Conservation (phyloP, 441 rosid genomes). For the Isatis lusitanica region DNA sequence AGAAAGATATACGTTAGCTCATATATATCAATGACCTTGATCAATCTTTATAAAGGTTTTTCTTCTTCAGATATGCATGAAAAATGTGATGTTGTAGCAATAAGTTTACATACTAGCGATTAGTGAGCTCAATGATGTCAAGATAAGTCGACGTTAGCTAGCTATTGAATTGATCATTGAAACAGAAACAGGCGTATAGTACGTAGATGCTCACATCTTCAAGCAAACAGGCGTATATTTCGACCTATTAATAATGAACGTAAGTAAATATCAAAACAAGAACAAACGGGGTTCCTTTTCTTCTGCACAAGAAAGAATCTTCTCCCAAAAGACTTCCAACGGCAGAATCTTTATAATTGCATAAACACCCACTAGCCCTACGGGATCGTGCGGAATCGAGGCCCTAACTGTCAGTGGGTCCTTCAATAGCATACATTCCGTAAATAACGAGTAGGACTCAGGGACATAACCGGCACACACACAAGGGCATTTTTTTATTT, state of each 20-base stretch:
- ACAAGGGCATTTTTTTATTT: neutral
- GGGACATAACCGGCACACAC: constrained; percentile 6
- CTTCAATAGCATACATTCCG: constrained; percentile 40
- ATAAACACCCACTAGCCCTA: constrained; percentile 21
- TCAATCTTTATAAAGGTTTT: neutral
- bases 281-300: neutral
- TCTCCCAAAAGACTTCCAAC: neutral
- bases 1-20: neutral
- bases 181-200: too few relatives aligned
- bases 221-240: neutral
- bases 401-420: constrained; percentile 75
- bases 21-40: neutral
- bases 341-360: constrained; percentile 35
- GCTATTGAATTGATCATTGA: too few relatives aligned
- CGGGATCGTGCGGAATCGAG: constrained; percentile 51
- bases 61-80: neutral
- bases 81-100: neutral
- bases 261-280: neutral
- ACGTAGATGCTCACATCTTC: too few relatives aligned
- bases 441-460: constrained; percentile 34
- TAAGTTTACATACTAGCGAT: too few relatives aligned
- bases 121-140: neutral
- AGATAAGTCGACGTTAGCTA: too few relatives aligned
- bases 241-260: neutral
- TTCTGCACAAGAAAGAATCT: neutral